phyloP scores from a whole-genome alignment of 192 early-diverging fungal species.

The Coemansia sp. region DNA sequence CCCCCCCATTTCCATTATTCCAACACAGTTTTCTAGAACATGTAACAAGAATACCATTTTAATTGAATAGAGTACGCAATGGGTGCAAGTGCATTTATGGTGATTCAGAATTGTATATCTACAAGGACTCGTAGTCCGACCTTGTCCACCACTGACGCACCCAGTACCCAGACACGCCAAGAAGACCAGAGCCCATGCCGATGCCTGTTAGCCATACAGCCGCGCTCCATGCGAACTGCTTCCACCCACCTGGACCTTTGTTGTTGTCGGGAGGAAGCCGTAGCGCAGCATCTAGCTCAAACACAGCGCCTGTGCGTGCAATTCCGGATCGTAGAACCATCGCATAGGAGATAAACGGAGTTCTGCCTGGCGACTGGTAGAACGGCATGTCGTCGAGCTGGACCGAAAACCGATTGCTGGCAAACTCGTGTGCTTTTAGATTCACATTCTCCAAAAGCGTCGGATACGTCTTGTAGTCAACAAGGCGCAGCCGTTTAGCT shows the following conservation, averaged over 20 bases:
- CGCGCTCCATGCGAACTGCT: conserved; percentile 44
- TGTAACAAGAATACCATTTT: neutral
- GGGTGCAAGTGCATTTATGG: neutral
- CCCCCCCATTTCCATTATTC: too few species aligned
- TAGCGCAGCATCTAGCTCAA: conserved; percentile 48
- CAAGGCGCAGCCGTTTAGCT: conserved; percentile 25
- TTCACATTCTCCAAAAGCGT: conserved; percentile 44
- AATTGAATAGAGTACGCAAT: neutral
- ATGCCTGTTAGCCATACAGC: conserved; percentile 51
- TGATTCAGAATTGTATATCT: conserved; percentile 21
- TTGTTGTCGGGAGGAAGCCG: conserved; percentile 33
- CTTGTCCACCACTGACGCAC: conserved; percentile 57
- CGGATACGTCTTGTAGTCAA: conserved; percentile 44
- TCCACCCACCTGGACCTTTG: conserved; percentile 46
- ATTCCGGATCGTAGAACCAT: conserved; percentile 45
- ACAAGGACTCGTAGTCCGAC: conserved; percentile 51
- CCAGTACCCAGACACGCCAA: conserved; percentile 51
- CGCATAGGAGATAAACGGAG: conserved; percentile 46
- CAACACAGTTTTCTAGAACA: neutral
- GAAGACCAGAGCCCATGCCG: conserved; percentile 46
- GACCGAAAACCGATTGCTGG: conserved; percentile 48
- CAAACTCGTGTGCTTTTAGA: conserved; percentile 48
- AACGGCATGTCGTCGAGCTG: conserved; percentile 51
- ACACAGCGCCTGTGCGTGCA: conserved; percentile 52
- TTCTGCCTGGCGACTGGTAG: conserved; percentile 47